These are phyloP conservation scores for Vitellaria paradoxa DNA, from an alignment of 179 eudicot genomes.

Conservation along the genomic window DNA sequence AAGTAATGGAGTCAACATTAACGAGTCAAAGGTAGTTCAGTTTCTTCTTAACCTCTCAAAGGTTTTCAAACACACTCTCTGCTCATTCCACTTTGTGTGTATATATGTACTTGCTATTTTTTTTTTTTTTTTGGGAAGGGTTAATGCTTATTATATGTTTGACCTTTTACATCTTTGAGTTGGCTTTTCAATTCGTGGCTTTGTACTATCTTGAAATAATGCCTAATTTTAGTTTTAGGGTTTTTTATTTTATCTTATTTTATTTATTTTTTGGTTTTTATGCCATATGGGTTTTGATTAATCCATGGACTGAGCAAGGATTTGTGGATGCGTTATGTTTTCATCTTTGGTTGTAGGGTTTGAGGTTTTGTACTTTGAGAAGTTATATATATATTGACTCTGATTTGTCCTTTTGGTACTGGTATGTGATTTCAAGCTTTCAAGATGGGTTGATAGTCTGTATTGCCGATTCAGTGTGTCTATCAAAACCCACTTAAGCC, in stretches of 20 bases:
- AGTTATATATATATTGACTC: not conserved
- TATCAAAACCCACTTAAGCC: too few relatives aligned
- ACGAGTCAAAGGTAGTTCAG: slow-evolving; percentile 49
- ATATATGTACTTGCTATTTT: not conserved
- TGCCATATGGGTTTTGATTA: not conserved
- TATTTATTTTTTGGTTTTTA: too few relatives aligned
- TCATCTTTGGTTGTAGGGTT: not conserved
- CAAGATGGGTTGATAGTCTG: not conserved
- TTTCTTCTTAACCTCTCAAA: not conserved
- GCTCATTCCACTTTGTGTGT: not conserved
- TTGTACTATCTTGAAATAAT: not conserved
- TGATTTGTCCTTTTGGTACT: not conserved
- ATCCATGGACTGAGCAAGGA: not conserved
- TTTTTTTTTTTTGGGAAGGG: not conserved
- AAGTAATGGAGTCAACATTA: slow-evolving; percentile 44
- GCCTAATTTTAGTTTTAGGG: not conserved
- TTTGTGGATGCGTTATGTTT: not conserved
- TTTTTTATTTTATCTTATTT: not conserved
- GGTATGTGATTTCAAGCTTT: not conserved
- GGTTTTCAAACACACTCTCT: not conserved
- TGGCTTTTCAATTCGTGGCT: not conserved
- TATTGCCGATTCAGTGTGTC: not conserved
- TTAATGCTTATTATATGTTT: not conserved
- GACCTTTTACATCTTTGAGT: not conserved
- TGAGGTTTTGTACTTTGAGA: not conserved